Conservation (phyloP, 1,284 basidiomycete species). For the Wallemia ichthyophaga region DNA sequence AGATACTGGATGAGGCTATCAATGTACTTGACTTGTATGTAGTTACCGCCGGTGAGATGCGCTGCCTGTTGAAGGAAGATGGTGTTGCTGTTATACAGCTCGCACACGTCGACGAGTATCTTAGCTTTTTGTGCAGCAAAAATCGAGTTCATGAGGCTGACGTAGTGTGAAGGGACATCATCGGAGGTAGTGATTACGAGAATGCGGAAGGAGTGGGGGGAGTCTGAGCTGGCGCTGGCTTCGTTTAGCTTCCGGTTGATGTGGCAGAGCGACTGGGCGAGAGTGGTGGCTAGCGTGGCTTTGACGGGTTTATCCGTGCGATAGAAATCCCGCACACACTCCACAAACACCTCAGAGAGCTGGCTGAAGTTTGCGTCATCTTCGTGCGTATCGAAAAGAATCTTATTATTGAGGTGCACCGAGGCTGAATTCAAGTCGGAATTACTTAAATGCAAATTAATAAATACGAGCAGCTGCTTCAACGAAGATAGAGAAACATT, state of each 20-base stretch:
- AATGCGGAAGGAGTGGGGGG: conserved; percentile 44
- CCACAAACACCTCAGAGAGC: background rate
- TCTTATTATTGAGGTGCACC: background rate
- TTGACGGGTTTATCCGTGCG: too few species aligned
- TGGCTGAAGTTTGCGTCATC: background rate
- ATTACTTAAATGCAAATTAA: background rate
- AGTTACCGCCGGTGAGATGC: conserved; percentile 76
- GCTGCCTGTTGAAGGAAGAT: conserved; percentile 94
- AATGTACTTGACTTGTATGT: conserved; percentile 49
- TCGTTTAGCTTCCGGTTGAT: background rate
- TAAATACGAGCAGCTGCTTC: background rate
- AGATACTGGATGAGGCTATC: conserved; percentile 65
- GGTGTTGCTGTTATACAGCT: conserved; percentile 61
- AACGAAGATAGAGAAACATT: background rate
- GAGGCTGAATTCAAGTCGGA: background rate
- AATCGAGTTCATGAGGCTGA: conserved; percentile 96
- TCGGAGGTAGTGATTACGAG: conserved; percentile 75
- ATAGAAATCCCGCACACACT: background rate
- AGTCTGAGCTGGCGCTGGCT: conserved; percentile 16
- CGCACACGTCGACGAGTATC: conserved; percentile 84
- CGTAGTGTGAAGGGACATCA: conserved; percentile 58
- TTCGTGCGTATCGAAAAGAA: background rate
- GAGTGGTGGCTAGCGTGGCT: background rate
- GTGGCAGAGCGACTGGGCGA: background rate
- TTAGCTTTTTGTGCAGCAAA: conserved; percentile 98